Base-by-base conservation (phyloP, 257 asterid genomes). In the Solanum raphanifolium region DNA sequence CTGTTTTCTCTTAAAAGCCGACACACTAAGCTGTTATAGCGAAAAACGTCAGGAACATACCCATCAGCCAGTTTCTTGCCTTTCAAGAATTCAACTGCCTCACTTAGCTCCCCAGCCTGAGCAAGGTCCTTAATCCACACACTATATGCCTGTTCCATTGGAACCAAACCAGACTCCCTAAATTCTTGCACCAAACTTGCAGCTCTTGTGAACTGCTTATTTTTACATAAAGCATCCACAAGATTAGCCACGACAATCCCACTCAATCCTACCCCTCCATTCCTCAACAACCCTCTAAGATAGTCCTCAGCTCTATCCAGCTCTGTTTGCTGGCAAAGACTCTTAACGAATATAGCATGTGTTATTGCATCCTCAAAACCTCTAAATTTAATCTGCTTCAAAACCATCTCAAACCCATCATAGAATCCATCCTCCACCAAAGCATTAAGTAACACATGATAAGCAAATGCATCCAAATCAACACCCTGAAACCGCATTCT, bases 401-500 rank as follows among this genome's bases (percentile, higher is more conserved):
- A 86, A 73, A 97, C 32, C 79, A 90, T 89, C 75, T 93, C 93
- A 58, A 88, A 95, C 21, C 89, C 92, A 76, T 93, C 95, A 86
- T 87, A 93, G 87, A 86, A 90, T 21, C 93, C 95, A 71, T 90
- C 90, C 84, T 97, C 98, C 25, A 95, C 95, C 20, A 95, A 92
- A 18, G 95, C 89, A 91, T 97, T 95, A 93, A 97, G 86, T 31
- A 97, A 92, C 75, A 97, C 94, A 32, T 94, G 96, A 86, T 94
- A 95, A 36, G 93, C 90, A 55, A 93, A 65, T 8, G 36, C 79
- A 75, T 95, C 98, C 91, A 97, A 92, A 88, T 95, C 98, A 34
- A 88, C n/a, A 25, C 98, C 98, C 20, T 15, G 75, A 52, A 95
- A 95, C 31, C 98, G 94, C 98, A 97, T 95, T 91, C 85, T 93